A percentile compares a stretch with the other conserved stretches of the same genome.
Conservation (phyloP, 106 monocot species). For the Agapanthus africanus region DNA sequence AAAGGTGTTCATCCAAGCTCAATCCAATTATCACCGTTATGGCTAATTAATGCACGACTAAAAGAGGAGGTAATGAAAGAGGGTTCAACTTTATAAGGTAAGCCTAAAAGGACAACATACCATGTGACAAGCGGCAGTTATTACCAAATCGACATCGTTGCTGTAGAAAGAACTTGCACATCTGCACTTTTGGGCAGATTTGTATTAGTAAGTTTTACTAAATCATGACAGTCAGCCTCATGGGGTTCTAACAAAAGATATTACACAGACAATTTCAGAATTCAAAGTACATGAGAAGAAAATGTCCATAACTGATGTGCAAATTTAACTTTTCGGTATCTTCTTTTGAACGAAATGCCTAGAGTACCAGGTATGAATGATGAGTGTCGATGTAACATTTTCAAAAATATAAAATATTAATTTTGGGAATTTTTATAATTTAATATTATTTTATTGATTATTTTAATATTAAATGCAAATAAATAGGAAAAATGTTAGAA, state of each 20-base stretch:
- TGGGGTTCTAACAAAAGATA: neutral
- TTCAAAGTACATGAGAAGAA: neutral
- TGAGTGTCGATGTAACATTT: too few species aligned
- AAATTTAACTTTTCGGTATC: neutral
- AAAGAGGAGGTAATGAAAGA: slow-evolving; percentile 1
- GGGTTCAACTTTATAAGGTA: neutral
- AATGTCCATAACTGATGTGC: neutral
- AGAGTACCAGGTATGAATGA: neutral
- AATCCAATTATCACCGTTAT: neutral
- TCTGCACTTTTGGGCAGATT: slow-evolving; percentile 67
- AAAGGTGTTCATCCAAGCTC: neutral
- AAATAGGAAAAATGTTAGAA: too few species aligned
- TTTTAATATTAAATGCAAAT: too few species aligned
- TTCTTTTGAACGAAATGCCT: neutral
- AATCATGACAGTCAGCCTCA: neutral
- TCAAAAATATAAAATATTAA: too few species aligned
- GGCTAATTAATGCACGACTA: too few species aligned
- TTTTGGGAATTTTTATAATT: too few species aligned
- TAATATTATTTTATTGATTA: too few species aligned
- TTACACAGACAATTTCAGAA: neutral
- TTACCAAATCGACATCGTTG: slow-evolving; percentile 94
- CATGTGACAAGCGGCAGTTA: slow-evolving; percentile 96
- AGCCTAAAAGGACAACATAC: slow-evolving; percentile 51
- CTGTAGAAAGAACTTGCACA: slow-evolving; percentile 97
- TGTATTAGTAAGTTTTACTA: slow-evolving; percentile 40